Percentiles rank a stretch among this genome's conserved stretches.
phyloP scores from a whole-genome alignment of 1,139 yeast genomes.

The Suhomyces choctaworum region DNA sequence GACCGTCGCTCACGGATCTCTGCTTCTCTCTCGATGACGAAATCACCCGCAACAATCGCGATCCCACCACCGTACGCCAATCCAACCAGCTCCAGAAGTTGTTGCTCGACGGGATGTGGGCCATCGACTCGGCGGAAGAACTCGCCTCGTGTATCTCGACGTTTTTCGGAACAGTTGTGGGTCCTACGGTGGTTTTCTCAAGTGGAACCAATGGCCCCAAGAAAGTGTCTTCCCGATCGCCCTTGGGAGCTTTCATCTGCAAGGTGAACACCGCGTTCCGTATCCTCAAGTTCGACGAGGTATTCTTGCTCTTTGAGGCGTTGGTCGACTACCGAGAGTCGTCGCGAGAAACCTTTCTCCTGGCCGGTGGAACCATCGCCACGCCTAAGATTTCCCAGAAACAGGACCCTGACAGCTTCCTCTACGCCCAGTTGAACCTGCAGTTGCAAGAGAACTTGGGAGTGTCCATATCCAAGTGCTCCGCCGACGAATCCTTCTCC shows the following conservation, averaged over 20 bases:
- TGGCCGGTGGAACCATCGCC: conserved; percentile 22
- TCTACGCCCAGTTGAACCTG: conserved; percentile 21
- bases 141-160: conserved; percentile 26
- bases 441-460: conserved; percentile 26
- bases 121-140: conserved; percentile 36
- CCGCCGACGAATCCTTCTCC: background rate
- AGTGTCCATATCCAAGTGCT: conserved; percentile 4
- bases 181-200: conserved; percentile 12
- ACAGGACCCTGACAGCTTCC: conserved; percentile 17
- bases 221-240: conserved; percentile 34
- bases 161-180: conserved; percentile 10
- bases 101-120: conserved; percentile 29
- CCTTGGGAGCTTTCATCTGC: conserved; percentile 38
- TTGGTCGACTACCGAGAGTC: conserved; percentile 52
- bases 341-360: conserved; percentile 24
- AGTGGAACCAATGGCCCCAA: background rate
- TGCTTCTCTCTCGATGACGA: conserved; percentile 15
- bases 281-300: conserved; percentile 59
- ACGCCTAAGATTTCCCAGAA: conserved; percentile 3
- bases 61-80: conserved; percentile 2
- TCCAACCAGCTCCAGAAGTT: conserved; percentile 13
- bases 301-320: conserved; percentile 52
- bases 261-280: conserved; percentile 50
- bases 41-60: background rate
- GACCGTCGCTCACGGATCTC: conserved; percentile 32